Percentiles rank a stretch among this genome's conserved stretches.
Evolutionary conservation across 306 rosid genomes (phyloP).

Genomic region (Cicer bijugum): DNA sequence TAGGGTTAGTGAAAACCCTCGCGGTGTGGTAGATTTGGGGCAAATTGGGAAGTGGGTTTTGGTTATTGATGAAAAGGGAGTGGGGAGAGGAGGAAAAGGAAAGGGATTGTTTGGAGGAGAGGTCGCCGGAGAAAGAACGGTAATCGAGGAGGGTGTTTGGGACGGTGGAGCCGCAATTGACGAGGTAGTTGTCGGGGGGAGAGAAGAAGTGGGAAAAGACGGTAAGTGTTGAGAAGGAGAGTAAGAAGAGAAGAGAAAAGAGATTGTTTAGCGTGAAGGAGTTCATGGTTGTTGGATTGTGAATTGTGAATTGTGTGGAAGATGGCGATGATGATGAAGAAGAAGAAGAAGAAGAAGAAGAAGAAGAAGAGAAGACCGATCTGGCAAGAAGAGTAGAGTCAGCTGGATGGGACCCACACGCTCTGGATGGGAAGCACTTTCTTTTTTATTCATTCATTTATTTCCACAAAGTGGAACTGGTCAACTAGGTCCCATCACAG

Average conservation of each 20-base stretch:
- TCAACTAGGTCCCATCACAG: too few relatives aligned
- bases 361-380: not conserved
- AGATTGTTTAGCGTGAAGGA: slow-evolving; percentile 26
- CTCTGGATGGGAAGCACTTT: too few relatives aligned
- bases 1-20: slow-evolving; percentile 67
- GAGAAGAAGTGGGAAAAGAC: slow-evolving; percentile 59
- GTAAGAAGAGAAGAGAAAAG: slow-evolving; percentile 36
- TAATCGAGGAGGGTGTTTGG: slow-evolving; percentile 56
- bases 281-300: slow-evolving; percentile 50
- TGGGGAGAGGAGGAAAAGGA: slow-evolving; percentile 46
- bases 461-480: too few relatives aligned
- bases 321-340: not conserved
- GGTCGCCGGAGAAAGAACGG: slow-evolving; percentile 69
- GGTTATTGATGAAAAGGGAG: slow-evolving; percentile 51
- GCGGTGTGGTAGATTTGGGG: slow-evolving; percentile 68
- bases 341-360: not conserved
- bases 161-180: slow-evolving; percentile 75
- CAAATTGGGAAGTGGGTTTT: slow-evolving; percentile 44
- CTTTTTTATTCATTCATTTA: too few relatives aligned
- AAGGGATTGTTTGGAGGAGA: slow-evolving; percentile 33
- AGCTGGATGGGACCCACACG: slow-evolving; percentile 14
- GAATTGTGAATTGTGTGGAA: not conserved
- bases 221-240: slow-evolving; percentile 47
- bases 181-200: slow-evolving; percentile 80
- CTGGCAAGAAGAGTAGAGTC: not conserved